Base-by-base conservation (phyloP, 192 early-diverging fungal genomes). In the Phlyctochytrium planicorne region DNA sequence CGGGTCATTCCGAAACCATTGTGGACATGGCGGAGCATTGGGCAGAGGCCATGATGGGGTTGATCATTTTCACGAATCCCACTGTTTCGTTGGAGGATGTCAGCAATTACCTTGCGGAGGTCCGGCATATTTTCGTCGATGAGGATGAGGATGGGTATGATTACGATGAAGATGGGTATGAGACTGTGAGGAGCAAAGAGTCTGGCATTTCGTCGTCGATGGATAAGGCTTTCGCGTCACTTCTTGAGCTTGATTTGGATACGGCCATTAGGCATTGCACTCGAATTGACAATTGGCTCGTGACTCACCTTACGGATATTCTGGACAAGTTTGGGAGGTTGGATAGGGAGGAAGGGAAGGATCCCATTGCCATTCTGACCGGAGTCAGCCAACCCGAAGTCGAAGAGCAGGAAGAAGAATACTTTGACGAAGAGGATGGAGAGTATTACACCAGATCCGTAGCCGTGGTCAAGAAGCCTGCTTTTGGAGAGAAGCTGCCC, bases 291-390 rank as follows among this genome's bases (percentile, higher is more conserved):
- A 70, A 69, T 65, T 89, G 88, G 88, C 77, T 91, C 6, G 79
- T 84, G 12, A 82, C 88, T 0, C 89, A 91, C 47, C 27, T 87
- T 0, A 66, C 77, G 0, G 87, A 89, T 67, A 70, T 85, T 0
- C 65, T 91, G 76, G 75, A 84, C 31, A 75, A 85, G 2, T 59
- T 84, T 0, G 71, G 79, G 30, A 73, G 81, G 23, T 73, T 86
- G 17, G 87, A 82, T 32, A 67, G 73, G 20, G 82, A 81, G 14
- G 61, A 62, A 23, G 61, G 33, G 16, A 14, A 40, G 72, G 73
- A 33, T 66, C 57, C 6, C 69, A 59, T 68, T 70, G 74, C 27
- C 71, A 71, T 23, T 68, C 73, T 35, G 72, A 70, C 73, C 3
- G 35, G 67, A 17, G 32, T 66, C 23, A 59, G 55, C 35, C 63